Evolutionary conservation across 768 basidiomycete species (phyloP), one percentile per base, ranked within the genome.

Genomic region (Hebeloma cylindrosporum): DNA sequence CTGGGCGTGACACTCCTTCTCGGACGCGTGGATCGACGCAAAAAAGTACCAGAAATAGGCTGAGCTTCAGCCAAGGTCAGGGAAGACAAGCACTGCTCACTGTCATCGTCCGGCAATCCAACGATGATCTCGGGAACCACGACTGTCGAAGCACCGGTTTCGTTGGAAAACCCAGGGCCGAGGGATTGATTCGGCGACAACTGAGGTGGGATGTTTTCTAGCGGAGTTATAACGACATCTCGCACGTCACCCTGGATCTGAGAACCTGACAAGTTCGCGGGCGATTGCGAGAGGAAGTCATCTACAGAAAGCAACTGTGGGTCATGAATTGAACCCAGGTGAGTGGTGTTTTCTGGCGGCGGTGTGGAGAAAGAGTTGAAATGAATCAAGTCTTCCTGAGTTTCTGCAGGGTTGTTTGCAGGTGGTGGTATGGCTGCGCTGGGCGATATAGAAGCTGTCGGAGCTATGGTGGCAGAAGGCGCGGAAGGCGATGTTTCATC

Each of bases 21-120:
- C 20, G 68, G 68, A 44, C 70, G 67, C n/a, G 60, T 62, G n/a
- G 72, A 72, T 36, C 64, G 60, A 41, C 69, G 63, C 14, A 67
- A 45, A 13, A 34, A 16, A 25, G 22, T 18, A 2, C 20, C 17
- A n/a, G 14, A 7, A n/a, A 35, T 22, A 14, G 30, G n/a, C 7
- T 22, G 13, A 27, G 17, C 23, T 29, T 14, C 33, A 23, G 36
- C 20, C 17, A 10, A n/a, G n/a, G n/a, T n/a, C n/a, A n/a, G 6
- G 43, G 48, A 20, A 27, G 44, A 31, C 31, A 43, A 11, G 14
- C 39, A 23, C 37, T 40, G 9, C 14, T n/a, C 27, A n/a, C 23
- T 31, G 10, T 20, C 39, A 18, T 29, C 25, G 22, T 41, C 39
- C 5, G 38, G 20, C 3, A 22, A 25, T 40, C 44, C 31, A 9